These are phyloP conservation scores for Monilinia fructigena DNA, from an alignment of 2,329 filamentous ascomycete species.

Conservation along the genomic window DNA sequence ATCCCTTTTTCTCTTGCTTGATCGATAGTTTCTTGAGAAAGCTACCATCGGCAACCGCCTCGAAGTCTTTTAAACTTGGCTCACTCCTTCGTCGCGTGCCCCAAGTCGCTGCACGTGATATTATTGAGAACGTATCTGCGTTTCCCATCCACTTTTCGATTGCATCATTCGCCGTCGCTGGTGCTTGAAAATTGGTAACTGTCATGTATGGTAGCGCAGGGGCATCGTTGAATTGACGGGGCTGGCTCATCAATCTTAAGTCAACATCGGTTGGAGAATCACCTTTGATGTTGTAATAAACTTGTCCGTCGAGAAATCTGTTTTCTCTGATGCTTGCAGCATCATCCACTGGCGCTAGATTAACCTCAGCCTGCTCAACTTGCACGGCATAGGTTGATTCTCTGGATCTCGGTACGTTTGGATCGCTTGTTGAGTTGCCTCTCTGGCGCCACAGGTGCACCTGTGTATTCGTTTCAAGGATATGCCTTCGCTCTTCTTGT, in stretches of 20 bases:
- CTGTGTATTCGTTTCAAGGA: conserved; percentile 38
- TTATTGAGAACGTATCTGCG: conserved; percentile 52
- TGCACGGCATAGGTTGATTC: conserved; percentile 30
- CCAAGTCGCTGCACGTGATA: conserved; percentile 66
- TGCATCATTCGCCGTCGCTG: conserved; percentile 49
- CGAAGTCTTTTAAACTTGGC: conserved; percentile 56
- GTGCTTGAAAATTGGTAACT: conserved; percentile 43
- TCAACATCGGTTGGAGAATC: conserved; percentile 32
- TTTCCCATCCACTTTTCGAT: conserved; percentile 47
- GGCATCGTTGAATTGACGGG: conserved; percentile 41
- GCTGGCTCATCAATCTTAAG: conserved; percentile 34
- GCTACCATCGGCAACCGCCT: conserved; percentile 58
- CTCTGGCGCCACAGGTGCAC: conserved; percentile 40
- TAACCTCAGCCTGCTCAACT: conserved; percentile 28
- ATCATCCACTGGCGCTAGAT: conserved; percentile 36
- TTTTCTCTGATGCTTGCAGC: conserved; percentile 39
- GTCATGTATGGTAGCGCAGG: conserved; percentile 41
- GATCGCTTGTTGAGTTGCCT: conserved; percentile 30
- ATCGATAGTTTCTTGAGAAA: conserved; percentile 63
- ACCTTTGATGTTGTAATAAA: conserved; percentile 36
- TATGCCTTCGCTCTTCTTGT: conserved; percentile 35
- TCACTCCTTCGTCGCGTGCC: conserved; percentile 67
- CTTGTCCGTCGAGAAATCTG: conserved; percentile 36
- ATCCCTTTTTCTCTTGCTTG: conserved; percentile 45
- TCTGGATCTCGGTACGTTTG: conserved; percentile 29